A percentile compares a stretch with the other conserved stretches of the same genome.
Evolutionary conservation across 495 filamentous ascomycete genomes (phyloP).

Genomic region (Friedmanniomyces simplex): DNA sequence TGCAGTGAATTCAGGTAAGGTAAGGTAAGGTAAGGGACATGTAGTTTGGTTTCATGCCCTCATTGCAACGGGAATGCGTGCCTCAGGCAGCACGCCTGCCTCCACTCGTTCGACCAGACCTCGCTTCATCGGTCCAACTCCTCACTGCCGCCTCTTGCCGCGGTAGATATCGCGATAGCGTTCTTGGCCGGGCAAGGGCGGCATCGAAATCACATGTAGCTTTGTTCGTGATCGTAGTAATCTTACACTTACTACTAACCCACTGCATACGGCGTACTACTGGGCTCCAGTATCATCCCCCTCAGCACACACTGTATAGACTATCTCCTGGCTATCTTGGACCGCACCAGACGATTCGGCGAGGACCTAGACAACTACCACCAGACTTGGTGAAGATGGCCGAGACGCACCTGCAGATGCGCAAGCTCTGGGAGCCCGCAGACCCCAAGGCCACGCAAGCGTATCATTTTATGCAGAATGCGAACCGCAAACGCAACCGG

Average conservation of each 20-base stretch:
- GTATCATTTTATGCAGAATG: conserved; percentile 29
- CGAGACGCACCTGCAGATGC: conserved; percentile 13
- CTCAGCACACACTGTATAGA: too few species aligned
- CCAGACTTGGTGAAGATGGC: conserved; percentile 14
- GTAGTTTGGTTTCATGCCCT: too few species aligned
- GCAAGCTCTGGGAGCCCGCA: conserved; percentile 34
- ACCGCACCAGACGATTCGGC: too few species aligned
- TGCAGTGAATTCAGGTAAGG: too few species aligned
- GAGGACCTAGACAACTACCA: too few species aligned
- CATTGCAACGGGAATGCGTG: background rate
- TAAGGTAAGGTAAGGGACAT: too few species aligned
- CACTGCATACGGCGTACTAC: too few species aligned
- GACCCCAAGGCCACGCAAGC: conserved; percentile 26
- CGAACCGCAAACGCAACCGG: conserved; percentile 21
- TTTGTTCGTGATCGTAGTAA: background rate
- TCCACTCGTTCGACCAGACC: background rate
- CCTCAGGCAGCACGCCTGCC: background rate
- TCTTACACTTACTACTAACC: too few species aligned
- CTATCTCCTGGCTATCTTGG: too few species aligned
- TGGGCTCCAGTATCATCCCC: too few species aligned
- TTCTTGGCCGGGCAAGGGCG: too few species aligned
- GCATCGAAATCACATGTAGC: too few species aligned
- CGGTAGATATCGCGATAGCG: background rate
- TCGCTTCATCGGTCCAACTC: background rate
- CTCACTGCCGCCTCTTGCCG: background rate